phyloP scores from a whole-genome alignment of 768 basidiomycete species.

The Xerocomellus dryophilus region DNA sequence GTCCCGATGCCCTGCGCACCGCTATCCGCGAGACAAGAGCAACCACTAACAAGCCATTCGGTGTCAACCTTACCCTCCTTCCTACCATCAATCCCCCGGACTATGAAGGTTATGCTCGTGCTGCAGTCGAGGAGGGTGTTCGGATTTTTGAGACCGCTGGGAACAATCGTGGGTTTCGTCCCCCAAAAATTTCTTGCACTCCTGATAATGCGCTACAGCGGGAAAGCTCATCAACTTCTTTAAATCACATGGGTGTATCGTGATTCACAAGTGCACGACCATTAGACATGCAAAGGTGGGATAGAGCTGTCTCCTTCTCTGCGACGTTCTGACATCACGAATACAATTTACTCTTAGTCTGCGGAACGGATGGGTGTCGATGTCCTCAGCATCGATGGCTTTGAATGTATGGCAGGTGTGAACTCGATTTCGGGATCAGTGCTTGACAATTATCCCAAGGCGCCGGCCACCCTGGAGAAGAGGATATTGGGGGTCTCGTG shows the following conservation, averaged over 20 bases:
- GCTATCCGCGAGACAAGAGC: conserved; percentile 78
- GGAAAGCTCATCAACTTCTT: conserved; percentile 76
- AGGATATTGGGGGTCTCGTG: conserved; percentile 86
- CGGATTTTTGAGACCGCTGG: conserved; percentile 91
- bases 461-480: conserved; percentile 93
- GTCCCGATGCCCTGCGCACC: conserved; percentile 71
- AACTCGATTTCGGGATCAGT: neutral
- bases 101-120: conserved; percentile 80
- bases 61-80: conserved; percentile 83
- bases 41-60: conserved; percentile 73
- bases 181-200: neutral
- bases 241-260: conserved; percentile 71
- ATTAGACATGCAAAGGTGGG: conserved; percentile 76
- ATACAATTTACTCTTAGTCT: conserved; percentile 32
- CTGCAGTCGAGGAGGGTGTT: conserved; percentile 84
- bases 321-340: neutral
- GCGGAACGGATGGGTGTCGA: conserved; percentile 83
- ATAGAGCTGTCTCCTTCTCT: conserved; percentile 12
- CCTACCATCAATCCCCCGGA: conserved; percentile 90
- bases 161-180: conserved; percentile 64
- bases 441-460: conserved; percentile 42
- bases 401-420: conserved; percentile 63
- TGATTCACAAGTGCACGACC: conserved; percentile 90
- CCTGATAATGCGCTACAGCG: conserved; percentile 42
- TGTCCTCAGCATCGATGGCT: conserved; percentile 83